These are phyloP conservation scores for Spinacia oleracea DNA, from an alignment of 179 eudicot species.

Conservation along the genomic window DNA sequence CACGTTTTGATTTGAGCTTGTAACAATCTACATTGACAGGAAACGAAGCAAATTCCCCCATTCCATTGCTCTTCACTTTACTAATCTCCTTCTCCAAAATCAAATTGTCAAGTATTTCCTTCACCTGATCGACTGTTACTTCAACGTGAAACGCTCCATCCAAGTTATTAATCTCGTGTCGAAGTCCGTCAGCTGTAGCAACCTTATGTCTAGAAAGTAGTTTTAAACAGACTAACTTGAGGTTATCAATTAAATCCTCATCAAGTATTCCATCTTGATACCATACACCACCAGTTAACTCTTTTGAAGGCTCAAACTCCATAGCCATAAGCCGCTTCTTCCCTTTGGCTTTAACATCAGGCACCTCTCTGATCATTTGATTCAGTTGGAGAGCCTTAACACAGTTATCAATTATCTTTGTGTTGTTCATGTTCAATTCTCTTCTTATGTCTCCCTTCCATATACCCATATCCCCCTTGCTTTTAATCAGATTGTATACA, in stretches of 20 bases:
- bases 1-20: slow-evolving; percentile 24
- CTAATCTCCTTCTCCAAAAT: slow-evolving; percentile 56
- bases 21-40: slow-evolving; percentile 60
- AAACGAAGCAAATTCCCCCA: slow-evolving; percentile 52
- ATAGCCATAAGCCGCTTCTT: slow-evolving; percentile 55
- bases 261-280: slow-evolving; percentile 62
- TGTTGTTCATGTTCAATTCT: slow-evolving; percentile 24
- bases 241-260: slow-evolving; percentile 29
- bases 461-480: slow-evolving; percentile 54
- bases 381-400: slow-evolving; percentile 44
- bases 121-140: slow-evolving; percentile 37
- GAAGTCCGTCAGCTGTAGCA: slow-evolving; percentile 46
- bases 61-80: slow-evolving; percentile 67
- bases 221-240: slow-evolving; percentile 30
- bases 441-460: slow-evolving; percentile 40
- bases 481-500: slow-evolving; percentile 43
- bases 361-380: slow-evolving; percentile 58
- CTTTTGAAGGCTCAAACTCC: slow-evolving; percentile 66
- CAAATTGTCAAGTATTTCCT: slow-evolving; percentile 51
- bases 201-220: slow-evolving; percentile 37
- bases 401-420: slow-evolving; percentile 30
- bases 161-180: slow-evolving; percentile 29
- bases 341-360: slow-evolving; percentile 47
- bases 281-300: slow-evolving; percentile 76
- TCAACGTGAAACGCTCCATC: slow-evolving; percentile 14